Conservation (phyloP, 169 alveolate species). For the Plasmodium reichenowi region DNA sequence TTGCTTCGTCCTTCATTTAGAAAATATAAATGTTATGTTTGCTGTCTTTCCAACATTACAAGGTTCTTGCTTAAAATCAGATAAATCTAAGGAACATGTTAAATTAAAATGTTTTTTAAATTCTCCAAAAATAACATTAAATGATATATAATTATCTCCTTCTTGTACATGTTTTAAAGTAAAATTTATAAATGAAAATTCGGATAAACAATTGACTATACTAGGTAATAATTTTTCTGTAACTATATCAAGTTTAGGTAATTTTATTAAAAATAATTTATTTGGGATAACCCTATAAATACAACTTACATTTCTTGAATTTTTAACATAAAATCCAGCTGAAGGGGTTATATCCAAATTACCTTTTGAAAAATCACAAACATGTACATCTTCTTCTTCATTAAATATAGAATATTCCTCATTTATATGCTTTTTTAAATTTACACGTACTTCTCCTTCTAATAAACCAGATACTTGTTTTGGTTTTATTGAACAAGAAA, state of each 20-base stretch:
- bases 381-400: conserved; percentile 12
- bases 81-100: conserved; percentile 37
- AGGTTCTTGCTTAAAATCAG: conserved; percentile 38
- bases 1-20: not conserved
- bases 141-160: conserved; percentile 14
- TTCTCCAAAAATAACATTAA: conserved; percentile 38
- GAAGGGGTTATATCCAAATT: conserved; percentile 46
- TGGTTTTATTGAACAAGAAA: conserved; percentile 50
- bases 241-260: conserved; percentile 56
- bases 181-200: conserved; percentile 37
- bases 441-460: conserved; percentile 63
- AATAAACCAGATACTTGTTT: conserved; percentile 30
- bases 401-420: conserved; percentile 23
- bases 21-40: conserved; percentile 30
- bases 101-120: conserved; percentile 28
- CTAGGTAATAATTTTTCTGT: conserved; percentile 40
- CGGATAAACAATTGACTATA: conserved; percentile 57
- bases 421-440: conserved; percentile 54
- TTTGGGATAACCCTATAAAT: conserved; percentile 40
- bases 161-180: conserved; percentile 53
- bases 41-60: conserved; percentile 52
- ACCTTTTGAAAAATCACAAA: conserved; percentile 61
- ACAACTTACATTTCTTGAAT: conserved; percentile 53
- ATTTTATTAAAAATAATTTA: conserved; percentile 41
- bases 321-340: conserved; percentile 39